Evolutionary conservation across 371 early-diverging fungal species (phyloP).

Genomic region (Zychaea mexicana): DNA sequence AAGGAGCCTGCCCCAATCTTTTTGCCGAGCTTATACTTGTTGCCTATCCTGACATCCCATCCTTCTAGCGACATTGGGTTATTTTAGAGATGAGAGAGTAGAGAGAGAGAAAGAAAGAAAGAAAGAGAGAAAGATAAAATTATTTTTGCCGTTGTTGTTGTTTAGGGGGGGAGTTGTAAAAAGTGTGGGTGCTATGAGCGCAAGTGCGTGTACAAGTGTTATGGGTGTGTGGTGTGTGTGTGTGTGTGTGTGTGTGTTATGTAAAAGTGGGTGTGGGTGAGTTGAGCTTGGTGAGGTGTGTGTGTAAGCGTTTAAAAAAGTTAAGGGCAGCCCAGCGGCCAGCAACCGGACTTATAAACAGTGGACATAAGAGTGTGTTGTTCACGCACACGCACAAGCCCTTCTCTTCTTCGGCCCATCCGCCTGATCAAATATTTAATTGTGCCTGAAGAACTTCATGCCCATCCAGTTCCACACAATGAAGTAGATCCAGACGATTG

Average conservation of each 20-base stretch:
- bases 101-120: neutral
- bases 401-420: too few species aligned
- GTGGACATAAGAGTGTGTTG: too few species aligned
- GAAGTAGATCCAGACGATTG: conserved; percentile 75
- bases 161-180: neutral
- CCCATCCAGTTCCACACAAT: conserved; percentile 96
- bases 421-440: too few species aligned
- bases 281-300: neutral
- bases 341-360: too few species aligned
- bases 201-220: too few species aligned
- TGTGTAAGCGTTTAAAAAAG: neutral
- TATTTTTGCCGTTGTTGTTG: neutral
- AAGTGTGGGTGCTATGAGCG: neutral
- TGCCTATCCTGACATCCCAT: conserved; percentile 62
- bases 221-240: too few species aligned
- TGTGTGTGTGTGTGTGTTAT: too few species aligned
- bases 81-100: neutral
- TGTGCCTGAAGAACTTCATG: conserved; percentile 92
- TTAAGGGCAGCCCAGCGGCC: neutral
- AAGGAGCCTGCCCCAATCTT: conserved; percentile 99
- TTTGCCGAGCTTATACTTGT: conserved; percentile 92
- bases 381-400: too few species aligned
- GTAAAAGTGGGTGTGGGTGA: too few species aligned
- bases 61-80: conserved; percentile 37
- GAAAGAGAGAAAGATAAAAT: neutral